Evolutionary conservation across 2,329 filamentous ascomycete genomes (phyloP).

Genomic region (Venturia oleaginea): DNA sequence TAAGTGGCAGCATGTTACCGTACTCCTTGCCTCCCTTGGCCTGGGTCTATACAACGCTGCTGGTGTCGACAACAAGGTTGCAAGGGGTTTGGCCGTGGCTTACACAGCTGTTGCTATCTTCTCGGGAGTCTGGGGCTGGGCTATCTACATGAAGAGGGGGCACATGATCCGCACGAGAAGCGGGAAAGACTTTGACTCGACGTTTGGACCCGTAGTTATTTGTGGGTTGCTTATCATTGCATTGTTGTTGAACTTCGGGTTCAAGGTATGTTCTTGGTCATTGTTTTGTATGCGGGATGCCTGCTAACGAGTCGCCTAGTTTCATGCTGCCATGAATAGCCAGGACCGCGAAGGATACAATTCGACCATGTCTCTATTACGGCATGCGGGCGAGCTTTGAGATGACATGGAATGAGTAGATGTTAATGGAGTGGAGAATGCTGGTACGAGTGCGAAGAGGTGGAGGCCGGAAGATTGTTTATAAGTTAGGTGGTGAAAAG

Average conservation of each 20-base stretch:
- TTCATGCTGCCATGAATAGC: neutral
- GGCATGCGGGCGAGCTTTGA: neutral
- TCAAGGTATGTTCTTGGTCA: slow-evolving; percentile 52
- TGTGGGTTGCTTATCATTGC: slow-evolving; percentile 70
- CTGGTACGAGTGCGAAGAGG: neutral
- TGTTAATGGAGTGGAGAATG: neutral
- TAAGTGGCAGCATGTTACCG: slow-evolving; percentile 94
- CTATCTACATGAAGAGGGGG: slow-evolving; percentile 66
- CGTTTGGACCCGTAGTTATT: slow-evolving; percentile 75
- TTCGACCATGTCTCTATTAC: neutral
- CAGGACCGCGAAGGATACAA: neutral
- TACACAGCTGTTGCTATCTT: slow-evolving; percentile 79
- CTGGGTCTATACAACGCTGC: slow-evolving; percentile 85
- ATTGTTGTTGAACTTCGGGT: slow-evolving; percentile 76
- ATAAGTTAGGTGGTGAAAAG: neutral
- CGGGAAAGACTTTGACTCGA: slow-evolving; percentile 86
- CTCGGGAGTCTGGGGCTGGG: slow-evolving; percentile 79
- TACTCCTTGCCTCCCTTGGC: slow-evolving; percentile 76
- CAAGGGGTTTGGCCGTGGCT: slow-evolving; percentile 67
- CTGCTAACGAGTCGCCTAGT: neutral
- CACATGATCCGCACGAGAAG: slow-evolving; percentile 76
- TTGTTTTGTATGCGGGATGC: neutral
- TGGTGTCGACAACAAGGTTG: slow-evolving; percentile 62
- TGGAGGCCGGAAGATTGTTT: neutral
- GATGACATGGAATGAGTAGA: neutral